Base-by-base conservation (phyloP, 2,329 filamentous ascomycete species). In the Talaromyces amestolkiae region DNA sequence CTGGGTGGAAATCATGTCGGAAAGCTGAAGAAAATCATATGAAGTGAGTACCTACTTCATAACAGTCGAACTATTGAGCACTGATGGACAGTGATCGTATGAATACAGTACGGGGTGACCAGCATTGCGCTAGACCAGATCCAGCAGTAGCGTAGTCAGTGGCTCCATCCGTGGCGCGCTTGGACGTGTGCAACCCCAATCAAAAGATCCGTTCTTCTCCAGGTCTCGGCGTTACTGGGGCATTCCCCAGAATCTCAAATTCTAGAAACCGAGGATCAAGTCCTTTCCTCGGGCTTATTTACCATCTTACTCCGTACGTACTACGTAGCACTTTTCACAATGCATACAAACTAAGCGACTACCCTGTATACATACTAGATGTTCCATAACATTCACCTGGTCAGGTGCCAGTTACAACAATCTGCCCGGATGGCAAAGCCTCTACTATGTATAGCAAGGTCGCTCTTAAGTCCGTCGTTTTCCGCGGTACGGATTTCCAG, bases 161-260 rank as follows among this genome's bases (percentile, higher is more conserved):
- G 49, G 27, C 49, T 53, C 27, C 49, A 33, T 53, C 15, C 6
- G 15, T 56, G n/a, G n/a, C 33, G 53, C 53, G 53, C 53, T 56
- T 56, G 31, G 53, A 24, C 53, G 11, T 33, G 13, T 9, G 8
- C 4, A 9, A 15, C n/a, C 37, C 53, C 31, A 56, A 56, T 56
- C 17, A 35, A 22, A 35, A 19, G 2, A 10, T n/a, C 33, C 2
- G 22, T 3, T 9, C 19, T 56, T 39, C 53, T 56, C 53, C 53
- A 56, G 51, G 31, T 54, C 51, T 56, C 51, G 51, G 51, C 51
- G 6, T 37, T 37, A 56, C 27, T 56, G 53, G 53, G 33, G n/a
- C 53, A 56, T 56, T 56, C 53, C 53, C 53, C 53, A 56, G 53
- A 56, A 56, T 56, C 53, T 56, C 53, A 56, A 22, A 37, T 56